These are phyloP conservation scores for Skeletonema marinoi DNA, from an alignment of 108 stramenopile genomes.

Conservation along the genomic window DNA sequence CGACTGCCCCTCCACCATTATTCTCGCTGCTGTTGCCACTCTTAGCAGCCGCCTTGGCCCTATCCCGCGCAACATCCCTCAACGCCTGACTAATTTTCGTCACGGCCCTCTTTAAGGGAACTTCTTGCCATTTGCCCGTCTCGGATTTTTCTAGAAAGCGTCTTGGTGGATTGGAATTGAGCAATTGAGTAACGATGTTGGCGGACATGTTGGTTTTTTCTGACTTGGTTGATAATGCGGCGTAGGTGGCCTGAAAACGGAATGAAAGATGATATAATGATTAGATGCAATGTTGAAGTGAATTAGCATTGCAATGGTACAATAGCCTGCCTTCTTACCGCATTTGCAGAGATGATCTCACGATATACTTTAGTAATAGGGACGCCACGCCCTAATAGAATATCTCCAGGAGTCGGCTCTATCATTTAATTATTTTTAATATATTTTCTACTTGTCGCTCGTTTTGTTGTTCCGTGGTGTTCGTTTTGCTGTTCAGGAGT, in stretches of 20 bases:
- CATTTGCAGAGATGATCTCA: constrained; percentile 48
- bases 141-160: not conserved
- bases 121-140: not conserved
- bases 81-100: not conserved
- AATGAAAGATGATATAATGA: not conserved
- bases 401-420: not conserved
- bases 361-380: constrained; percentile 62
- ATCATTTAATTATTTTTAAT: too few species aligned
- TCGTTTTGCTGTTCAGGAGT: too few species aligned
- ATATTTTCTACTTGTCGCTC: too few species aligned
- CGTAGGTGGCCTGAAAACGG: not conserved
- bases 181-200: not conserved
- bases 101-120: not conserved
- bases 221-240: not conserved
- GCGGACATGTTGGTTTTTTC: not conserved
- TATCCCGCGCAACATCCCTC: not conserved
- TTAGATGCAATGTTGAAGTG: not conserved
- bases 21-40: too few species aligned
- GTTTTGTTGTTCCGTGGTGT: too few species aligned
- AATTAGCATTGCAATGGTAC: too few species aligned
- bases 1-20: too few species aligned
- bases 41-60: not conserved
- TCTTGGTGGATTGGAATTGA: not conserved
- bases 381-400: constrained; percentile 61
- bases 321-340: too few species aligned